phyloP scores from a whole-genome alignment of 208 protist species.

The Leptomonas seymouri region DNA sequence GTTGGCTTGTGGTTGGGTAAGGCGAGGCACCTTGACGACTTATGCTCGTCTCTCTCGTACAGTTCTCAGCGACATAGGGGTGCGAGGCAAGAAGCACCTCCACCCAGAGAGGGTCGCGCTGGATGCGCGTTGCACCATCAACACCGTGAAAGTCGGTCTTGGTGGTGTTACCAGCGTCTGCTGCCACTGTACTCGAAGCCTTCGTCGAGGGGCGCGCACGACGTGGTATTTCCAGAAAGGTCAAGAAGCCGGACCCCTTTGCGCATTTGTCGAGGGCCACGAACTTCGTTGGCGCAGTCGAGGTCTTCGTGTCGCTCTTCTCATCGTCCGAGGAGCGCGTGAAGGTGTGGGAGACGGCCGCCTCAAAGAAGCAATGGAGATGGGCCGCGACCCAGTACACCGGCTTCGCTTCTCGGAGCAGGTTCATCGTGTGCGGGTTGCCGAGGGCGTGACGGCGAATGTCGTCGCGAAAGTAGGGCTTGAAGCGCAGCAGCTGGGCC shows the following conservation, averaged over 20 bases:
- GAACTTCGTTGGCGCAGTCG: constrained; percentile 41
- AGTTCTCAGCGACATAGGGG: constrained; percentile 43
- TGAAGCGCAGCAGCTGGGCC: constrained; percentile 74
- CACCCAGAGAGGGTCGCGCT: constrained; percentile 71
- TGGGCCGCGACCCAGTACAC: constrained; percentile 88
- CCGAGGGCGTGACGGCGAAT: constrained; percentile 74
- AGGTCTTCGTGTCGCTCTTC: not conserved
- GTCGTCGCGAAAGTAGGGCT: constrained; percentile 89
- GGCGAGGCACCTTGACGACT: not conserved
- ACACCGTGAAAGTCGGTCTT: not conserved
- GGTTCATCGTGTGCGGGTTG: constrained; percentile 77
- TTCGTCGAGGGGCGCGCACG: constrained; percentile 1
- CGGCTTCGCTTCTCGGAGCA: constrained; percentile 64
- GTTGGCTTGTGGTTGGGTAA: not conserved
- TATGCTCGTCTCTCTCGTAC: not conserved
- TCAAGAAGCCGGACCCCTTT: constrained; percentile 74
- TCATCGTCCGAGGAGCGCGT: not conserved
- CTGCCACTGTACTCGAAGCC: too few species aligned
- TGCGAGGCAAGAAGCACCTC: constrained; percentile 62
- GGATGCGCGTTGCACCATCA: constrained; percentile 35
- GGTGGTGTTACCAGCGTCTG: not conserved
- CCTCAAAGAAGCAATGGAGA: constrained; percentile 89
- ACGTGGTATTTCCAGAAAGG: constrained; percentile 73
- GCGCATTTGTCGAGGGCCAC: constrained; percentile 91
- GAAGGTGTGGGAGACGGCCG: constrained; percentile 49